phyloP scores from a whole-genome alignment of 192 early-diverging fungal genomes.

The Coemansia sp. region DNA sequence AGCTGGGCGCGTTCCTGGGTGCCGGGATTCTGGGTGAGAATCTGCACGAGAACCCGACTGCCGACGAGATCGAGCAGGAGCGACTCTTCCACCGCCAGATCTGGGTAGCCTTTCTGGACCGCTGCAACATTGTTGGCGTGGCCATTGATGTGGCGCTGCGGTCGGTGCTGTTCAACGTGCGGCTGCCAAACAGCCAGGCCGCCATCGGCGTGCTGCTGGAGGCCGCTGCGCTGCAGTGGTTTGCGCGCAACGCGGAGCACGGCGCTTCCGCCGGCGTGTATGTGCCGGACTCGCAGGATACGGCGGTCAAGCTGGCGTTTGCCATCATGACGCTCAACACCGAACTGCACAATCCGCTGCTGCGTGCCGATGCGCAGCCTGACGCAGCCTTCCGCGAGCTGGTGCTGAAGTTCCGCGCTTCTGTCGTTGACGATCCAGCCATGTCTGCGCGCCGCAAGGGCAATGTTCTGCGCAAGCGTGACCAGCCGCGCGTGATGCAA shows the following conservation, averaged over 20 bases:
- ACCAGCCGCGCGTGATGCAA: conserved; percentile 55
- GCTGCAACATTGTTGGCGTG: conserved; percentile 49
- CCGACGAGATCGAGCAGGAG: conserved; percentile 53
- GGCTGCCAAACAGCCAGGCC: conserved; percentile 44
- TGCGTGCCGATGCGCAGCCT: conserved; percentile 39
- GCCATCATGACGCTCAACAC: conserved; percentile 55
- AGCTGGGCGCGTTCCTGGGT: conserved; percentile 52
- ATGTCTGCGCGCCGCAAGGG: conserved; percentile 51
- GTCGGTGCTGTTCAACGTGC: conserved; percentile 49
- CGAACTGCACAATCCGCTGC: conserved; percentile 54
- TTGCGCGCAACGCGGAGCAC: conserved; percentile 36
- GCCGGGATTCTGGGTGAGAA: conserved; percentile 51
- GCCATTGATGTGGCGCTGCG: conserved; percentile 56
- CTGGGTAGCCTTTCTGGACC: conserved; percentile 50
- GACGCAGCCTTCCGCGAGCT: conserved; percentile 49
- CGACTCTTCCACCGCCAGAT: conserved; percentile 52
- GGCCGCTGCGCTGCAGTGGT: conserved; percentile 53
- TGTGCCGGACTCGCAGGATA: conserved; percentile 52
- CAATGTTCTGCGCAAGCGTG: conserved; percentile 57
- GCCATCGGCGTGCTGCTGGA: conserved; percentile 51
- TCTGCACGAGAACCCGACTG: conserved; percentile 43
- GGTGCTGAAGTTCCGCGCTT: conserved; percentile 47
- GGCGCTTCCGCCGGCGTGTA: conserved; percentile 24
- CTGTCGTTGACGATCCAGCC: conserved; percentile 55
- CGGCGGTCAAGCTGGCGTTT: conserved; percentile 53